Evolutionary conservation across 768 basidiomycete species (phyloP).

Genomic region (Lanmaoa rubissima): DNA sequence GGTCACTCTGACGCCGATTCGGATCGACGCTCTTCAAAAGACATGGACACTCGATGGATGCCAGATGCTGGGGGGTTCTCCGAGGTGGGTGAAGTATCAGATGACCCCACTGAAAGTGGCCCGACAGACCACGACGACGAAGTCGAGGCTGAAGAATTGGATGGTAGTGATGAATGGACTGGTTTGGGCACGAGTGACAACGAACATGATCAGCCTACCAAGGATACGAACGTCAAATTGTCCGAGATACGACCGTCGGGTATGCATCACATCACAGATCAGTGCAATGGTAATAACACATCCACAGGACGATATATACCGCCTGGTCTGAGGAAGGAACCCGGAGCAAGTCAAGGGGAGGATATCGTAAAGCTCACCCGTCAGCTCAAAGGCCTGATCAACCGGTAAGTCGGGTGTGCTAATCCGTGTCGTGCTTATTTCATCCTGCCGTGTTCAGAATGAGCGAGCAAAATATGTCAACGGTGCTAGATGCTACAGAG

Average conservation of each 20-base stretch:
- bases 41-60: not conserved
- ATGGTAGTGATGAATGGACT: conserved; percentile 36
- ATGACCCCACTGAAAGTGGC: not conserved
- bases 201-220: not conserved
- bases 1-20: not conserved
- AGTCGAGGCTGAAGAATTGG: conserved; percentile 25
- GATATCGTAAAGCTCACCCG: conserved; percentile 58
- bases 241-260: conserved; percentile 6
- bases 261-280: conserved; percentile 8
- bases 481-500: conserved; percentile 72
- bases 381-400: conserved; percentile 84
- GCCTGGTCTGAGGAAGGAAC: conserved; percentile 65
- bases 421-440: not conserved
- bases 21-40: not conserved
- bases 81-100: conserved; percentile 7
- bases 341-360: conserved; percentile 39
- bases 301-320: conserved; percentile 66
- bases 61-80: not conserved
- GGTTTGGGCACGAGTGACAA: conserved; percentile 29
- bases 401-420: conserved; percentile 51
- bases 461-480: conserved; percentile 85
- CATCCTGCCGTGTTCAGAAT: conserved; percentile 47
- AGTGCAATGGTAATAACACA: not conserved
- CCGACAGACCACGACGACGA: not conserved
- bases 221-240: not conserved